Evolutionary conservation across 805 yeast genomes (phyloP).

Genomic region (Yarrowia keelungensis): DNA sequence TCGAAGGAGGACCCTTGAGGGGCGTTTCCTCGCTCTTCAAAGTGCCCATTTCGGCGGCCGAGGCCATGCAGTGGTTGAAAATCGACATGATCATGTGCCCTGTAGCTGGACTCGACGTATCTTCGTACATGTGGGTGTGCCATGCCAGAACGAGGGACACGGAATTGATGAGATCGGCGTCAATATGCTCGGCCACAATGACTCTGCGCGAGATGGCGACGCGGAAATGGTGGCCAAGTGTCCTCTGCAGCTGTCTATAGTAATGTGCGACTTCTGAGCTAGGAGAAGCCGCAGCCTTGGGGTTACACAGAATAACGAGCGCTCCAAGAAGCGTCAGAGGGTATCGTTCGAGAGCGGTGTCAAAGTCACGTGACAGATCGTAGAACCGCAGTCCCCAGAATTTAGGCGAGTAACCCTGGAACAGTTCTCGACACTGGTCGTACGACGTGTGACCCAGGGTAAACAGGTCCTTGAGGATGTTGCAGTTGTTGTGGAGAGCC

Average conservation of each 20-base stretch:
- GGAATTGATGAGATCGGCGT: slow-evolving; percentile 24
- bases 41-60: slow-evolving; percentile 35
- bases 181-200: slow-evolving; percentile 26
- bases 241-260: slow-evolving; percentile 29
- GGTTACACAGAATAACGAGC: slow-evolving; percentile 25
- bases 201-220: slow-evolving; percentile 18
- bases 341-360: slow-evolving; percentile 25
- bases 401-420: slow-evolving; percentile 8
- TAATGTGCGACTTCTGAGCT: slow-evolving; percentile 15
- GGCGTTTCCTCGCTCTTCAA: slow-evolving; percentile 28
- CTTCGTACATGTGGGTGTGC: slow-evolving; percentile 38
- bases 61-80: slow-evolving; percentile 36
- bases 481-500: slow-evolving; percentile 20
- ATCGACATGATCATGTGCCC: slow-evolving; percentile 39
- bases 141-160: slow-evolving; percentile 27
- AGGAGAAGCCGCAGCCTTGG: slow-evolving; percentile 9
- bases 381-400: slow-evolving; percentile 36
- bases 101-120: slow-evolving; percentile 20
- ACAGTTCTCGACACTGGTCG: slow-evolving; percentile 20
- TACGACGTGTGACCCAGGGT: slow-evolving; percentile 26
- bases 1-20: slow-evolving; percentile 24
- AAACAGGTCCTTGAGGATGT: slow-evolving; percentile 29
- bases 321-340: slow-evolving; percentile 23
- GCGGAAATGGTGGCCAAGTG: slow-evolving; percentile 17
- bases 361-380: slow-evolving; percentile 19